Base-by-base conservation (phyloP, 805 yeast genomes). In the Wickerhamomyces hampshirensis region DNA sequence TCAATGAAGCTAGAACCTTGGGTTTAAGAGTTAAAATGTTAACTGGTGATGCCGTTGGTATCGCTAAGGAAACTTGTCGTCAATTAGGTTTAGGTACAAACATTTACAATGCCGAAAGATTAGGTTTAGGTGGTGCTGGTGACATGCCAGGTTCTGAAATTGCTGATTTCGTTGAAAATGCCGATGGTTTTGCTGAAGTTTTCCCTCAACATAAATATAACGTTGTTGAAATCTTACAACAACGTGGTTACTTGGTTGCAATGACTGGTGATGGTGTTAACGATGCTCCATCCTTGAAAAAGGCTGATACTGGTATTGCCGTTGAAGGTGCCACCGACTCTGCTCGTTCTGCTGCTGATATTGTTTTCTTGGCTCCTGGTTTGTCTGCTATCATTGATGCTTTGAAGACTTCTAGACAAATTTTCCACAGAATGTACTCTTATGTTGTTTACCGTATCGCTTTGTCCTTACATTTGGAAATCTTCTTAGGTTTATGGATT, bases 241-340 rank as follows among this genome's bases (percentile, higher is more conserved):
- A 81, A 66, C 82, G 95, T 78, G 96, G 96, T 71, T 86, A 84
- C 81, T 77, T 87, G 71, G 95, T 88, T 71, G 96, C 96, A 69
- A 87, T 87, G 96, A 87, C 96, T 75, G 96, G 96, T 84, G 96
- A 87, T 66, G 96, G 96, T 85, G 96, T 87, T 65, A 87, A 87
- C 76, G 96, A 87, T 72, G 95, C 96, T 59, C 96, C 96, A 60
- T 87, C 96, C 50, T 78, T 87, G 71, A 87, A 87, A 87, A 87
- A 87, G 78, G 95, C 94, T 57, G 88, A 81, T 61, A 79, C 85
- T 53, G 97, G 97, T 82, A 88, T 88, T 75, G 96, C 97, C 61
- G 96, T 87, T 67, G 95, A 87, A 75, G 96, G 95, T 81, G 89
- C 95, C 59, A 84, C 95, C 55, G 96, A 86, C 73, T 91, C 95